Percentiles rank a stretch among this genome's conserved stretches.
phyloP scores from a whole-genome alignment of 208 protist genomes.

The Leptomonas pyrrhocoris region DNA sequence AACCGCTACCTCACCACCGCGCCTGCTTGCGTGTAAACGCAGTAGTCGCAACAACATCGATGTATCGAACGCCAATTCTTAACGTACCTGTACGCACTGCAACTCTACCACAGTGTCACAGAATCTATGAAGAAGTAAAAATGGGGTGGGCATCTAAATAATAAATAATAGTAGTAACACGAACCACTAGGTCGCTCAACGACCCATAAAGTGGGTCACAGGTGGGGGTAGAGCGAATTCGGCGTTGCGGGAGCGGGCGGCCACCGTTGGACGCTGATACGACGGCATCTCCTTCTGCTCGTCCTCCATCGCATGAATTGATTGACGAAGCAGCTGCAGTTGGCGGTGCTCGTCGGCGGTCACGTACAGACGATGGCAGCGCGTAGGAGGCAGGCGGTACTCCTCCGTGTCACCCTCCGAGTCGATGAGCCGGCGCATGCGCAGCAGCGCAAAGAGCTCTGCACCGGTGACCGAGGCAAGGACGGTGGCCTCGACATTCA shows the following conservation, averaged over 20 bases:
- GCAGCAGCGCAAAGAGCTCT: constrained; percentile 78
- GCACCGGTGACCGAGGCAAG: constrained; percentile 63
- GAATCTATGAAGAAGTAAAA: too few species aligned
- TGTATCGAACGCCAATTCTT: too few species aligned
- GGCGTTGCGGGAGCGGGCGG: constrained; percentile 28
- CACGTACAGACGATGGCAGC: constrained; percentile 72
- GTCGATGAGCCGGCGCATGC: constrained; percentile 74
- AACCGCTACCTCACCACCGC: too few species aligned
- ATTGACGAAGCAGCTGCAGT: constrained; percentile 60
- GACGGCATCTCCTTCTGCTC: constrained; percentile 16
- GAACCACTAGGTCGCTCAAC: neutral
- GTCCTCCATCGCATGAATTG: constrained; percentile 25
- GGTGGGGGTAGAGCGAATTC: constrained; percentile 20
- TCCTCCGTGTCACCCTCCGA: constrained; percentile 69
- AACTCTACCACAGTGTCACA: too few species aligned
- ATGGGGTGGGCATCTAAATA: neutral
- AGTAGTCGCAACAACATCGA: too few species aligned
- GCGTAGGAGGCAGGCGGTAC: constrained; percentile 42
- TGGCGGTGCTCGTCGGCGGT: constrained; percentile 66
- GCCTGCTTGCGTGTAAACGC: too few species aligned
- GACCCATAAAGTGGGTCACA: constrained; percentile 20
- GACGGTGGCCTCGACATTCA: constrained; percentile 45
- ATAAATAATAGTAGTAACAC: neutral
- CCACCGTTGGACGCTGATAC: constrained; percentile 30
- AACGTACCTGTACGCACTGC: too few species aligned